Evolutionary conservation across 169 alveolate species (phyloP).

Genomic region (Neospora caninum): DNA sequence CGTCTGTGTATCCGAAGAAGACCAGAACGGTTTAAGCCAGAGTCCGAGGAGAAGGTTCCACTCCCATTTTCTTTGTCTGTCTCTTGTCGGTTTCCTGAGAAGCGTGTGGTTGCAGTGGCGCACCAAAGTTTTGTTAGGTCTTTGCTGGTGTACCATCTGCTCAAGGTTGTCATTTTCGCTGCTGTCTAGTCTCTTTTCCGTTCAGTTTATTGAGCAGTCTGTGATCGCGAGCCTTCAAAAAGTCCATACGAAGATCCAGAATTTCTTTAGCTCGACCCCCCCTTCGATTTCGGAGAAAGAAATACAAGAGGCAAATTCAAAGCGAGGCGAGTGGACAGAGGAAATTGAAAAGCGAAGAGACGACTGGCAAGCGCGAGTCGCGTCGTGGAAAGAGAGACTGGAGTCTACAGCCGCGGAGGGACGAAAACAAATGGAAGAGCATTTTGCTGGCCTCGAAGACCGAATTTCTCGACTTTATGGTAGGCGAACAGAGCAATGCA

Average conservation of each 20-base stretch:
- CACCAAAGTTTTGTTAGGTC: no score
- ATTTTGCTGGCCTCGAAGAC: not conserved
- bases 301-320: not conserved
- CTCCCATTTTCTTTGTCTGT: no score
- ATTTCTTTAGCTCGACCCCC: not conserved
- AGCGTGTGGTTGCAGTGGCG: no score
- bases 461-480: slow-evolving; percentile 18
- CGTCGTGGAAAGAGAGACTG: not conserved
- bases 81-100: no score
- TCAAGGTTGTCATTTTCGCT: not conserved
- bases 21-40: no score
- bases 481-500: not conserved
- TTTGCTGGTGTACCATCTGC: no score
- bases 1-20: no score
- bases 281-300: slow-evolving; percentile 16
- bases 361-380: not conserved
- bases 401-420: not conserved
- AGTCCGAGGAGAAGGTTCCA: no score
- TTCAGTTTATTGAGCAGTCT: slow-evolving; percentile 16
- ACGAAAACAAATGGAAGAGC: not conserved
- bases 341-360: not conserved
- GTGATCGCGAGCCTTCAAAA: not conserved
- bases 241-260: not conserved
- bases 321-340: not conserved
- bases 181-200: not conserved